phyloP scores from a whole-genome alignment of 148 eudicot species.

The Rhododendron kiyosumense region DNA sequence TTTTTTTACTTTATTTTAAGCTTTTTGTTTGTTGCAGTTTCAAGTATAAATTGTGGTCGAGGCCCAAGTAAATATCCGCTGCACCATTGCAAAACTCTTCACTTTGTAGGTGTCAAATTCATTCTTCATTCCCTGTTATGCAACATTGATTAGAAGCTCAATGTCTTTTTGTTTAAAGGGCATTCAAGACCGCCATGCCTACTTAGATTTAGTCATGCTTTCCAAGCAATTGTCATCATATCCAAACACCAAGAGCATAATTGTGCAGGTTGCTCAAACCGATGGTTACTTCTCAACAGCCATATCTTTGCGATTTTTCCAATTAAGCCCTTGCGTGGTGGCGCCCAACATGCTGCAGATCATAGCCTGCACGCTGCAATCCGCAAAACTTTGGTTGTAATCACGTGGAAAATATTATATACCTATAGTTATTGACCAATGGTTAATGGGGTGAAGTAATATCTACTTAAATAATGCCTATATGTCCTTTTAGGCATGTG shows the following conservation, averaged over 20 bases:
- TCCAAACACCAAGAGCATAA: neutral
- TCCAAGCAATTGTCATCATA: slow-evolving; percentile 22
- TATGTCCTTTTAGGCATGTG: too few species aligned
- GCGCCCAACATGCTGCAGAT: too few species aligned
- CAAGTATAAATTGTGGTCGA: slow-evolving; percentile 57
- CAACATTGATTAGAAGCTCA: slow-evolving; percentile 17
- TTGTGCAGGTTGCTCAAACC: too few species aligned
- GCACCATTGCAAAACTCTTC: slow-evolving; percentile 83
- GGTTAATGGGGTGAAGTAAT: too few species aligned
- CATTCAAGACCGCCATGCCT: slow-evolving; percentile 19
- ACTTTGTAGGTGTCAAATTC: slow-evolving; percentile 64
- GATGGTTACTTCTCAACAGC: too few species aligned
- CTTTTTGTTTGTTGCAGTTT: slow-evolving; percentile 21
- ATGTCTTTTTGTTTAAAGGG: slow-evolving; percentile 9
- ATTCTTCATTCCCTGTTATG: slow-evolving; percentile 13
- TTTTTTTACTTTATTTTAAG: neutral
- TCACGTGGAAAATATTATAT: too few species aligned
- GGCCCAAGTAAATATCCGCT: slow-evolving; percentile 64
- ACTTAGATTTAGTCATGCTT: slow-evolving; percentile 18
- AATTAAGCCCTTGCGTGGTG: too few species aligned
- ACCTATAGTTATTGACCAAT: too few species aligned
- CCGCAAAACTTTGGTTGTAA: too few species aligned
- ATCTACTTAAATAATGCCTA: too few species aligned
- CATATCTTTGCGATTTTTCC: too few species aligned
- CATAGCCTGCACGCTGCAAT: too few species aligned